Evolutionary conservation across 2,329 filamentous ascomycete species (phyloP), one percentile per base, ranked within the genome.

Genomic region (Ophiostoma novo-ulmi): DNA sequence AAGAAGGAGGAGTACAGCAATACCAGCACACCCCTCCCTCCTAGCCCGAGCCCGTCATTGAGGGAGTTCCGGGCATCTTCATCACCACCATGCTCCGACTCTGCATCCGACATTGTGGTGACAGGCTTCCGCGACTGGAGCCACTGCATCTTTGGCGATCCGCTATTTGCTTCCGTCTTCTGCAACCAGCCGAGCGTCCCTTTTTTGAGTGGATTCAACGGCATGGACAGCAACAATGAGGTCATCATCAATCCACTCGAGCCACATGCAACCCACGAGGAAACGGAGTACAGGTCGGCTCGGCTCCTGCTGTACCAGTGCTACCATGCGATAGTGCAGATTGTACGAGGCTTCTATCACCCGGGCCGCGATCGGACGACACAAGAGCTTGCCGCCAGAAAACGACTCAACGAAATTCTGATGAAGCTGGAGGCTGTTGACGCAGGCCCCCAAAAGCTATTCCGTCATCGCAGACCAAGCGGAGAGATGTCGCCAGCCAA

Each of bases 61-160:
- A 41, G 17, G 3, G 67, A 44, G 20, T 10, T 20, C 13, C 67
- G 63, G 4, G 20, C 67, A 14, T 22, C 55, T 5, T 64, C 68
- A 8, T 61, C 69, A 5, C 64, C 68, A 5, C 52, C 26, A 17
- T 63, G 26, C 14, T 20, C 10, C 0, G 63, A 58, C 5, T 14
- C 31, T 5, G 52, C 48, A 8, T 22, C 64, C 3, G 70, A 72
- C 0, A 77, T 83, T 17, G 75, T 75, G 31, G 76, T 88, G 17
- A 84, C 81, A 0, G 86, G 86, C 0, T 76, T 89, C n/a, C 80
- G 81, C 41, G 85, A 87, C 77, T 89, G 87, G 87, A 84, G 84
- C 72, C 84, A 83, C 71, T 84, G 84, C 63, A 74, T 88, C 13
- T 89, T 89, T 73, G 87, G 87, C 13, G 87, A 89, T 72, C 86